These are phyloP conservation scores for Quercus phellos DNA, from an alignment of 331 rosid genomes.

Conservation along the genomic window DNA sequence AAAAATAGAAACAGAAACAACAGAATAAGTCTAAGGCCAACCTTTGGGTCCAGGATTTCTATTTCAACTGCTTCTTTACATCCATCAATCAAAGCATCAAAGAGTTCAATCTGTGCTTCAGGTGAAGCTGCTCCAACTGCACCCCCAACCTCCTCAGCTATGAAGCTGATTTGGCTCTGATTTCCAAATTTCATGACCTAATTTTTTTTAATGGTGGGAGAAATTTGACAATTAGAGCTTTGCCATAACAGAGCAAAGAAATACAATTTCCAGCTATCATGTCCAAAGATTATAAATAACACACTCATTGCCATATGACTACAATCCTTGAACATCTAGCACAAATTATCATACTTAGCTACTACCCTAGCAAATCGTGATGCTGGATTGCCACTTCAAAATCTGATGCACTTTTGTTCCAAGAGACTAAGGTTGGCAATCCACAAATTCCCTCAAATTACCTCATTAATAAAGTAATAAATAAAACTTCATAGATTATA, in stretches of 20 bases:
- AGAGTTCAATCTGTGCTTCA: slow-evolving; percentile 74
- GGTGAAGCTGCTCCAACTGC: slow-evolving; percentile 60
- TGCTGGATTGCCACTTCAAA: too few relatives aligned
- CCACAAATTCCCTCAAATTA: too few relatives aligned
- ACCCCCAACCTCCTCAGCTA: slow-evolving; percentile 85
- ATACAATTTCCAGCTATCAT: background rate
- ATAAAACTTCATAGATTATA: too few relatives aligned
- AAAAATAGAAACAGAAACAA: background rate
- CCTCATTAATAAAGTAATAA: too few relatives aligned
- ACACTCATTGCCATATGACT: too few relatives aligned
- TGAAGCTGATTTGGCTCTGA: slow-evolving; percentile 72
- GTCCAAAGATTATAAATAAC: too few relatives aligned
- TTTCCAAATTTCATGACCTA: slow-evolving; percentile 94
- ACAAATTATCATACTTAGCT: too few relatives aligned
- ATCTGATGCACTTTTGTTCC: too few relatives aligned
- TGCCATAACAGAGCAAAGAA: slow-evolving; percentile 7
- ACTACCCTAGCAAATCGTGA: too few relatives aligned
- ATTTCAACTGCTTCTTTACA: slow-evolving; percentile 79
- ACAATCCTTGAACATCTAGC: too few relatives aligned
- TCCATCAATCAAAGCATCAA: slow-evolving; percentile 76
- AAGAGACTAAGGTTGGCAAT: too few relatives aligned
- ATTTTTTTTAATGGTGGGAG: slow-evolving; percentile 8
- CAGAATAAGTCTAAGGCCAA: slow-evolving; percentile 22
- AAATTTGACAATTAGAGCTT: slow-evolving; percentile 11
- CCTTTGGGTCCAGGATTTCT: slow-evolving; percentile 81